Evolutionary conservation across 129 eudicot species (phyloP), one percentile per base, ranked within the genome.

Genomic region (Arctium minus): DNA sequence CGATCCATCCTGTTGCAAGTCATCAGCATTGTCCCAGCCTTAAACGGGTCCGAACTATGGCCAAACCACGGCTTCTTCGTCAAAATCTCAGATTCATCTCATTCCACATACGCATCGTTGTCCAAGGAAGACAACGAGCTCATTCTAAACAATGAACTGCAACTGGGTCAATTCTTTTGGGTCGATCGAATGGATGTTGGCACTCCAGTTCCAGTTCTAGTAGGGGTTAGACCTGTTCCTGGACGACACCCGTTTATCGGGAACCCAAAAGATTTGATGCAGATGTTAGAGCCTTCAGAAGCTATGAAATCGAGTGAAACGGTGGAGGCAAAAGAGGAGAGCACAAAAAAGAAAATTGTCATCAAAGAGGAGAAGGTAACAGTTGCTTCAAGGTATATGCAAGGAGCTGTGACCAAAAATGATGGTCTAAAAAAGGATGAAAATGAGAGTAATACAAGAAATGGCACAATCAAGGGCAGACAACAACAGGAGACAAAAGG

Each of bases 331-430:
- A 91, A 88, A 79, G 89, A 86, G 17, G 88, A 84, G 65, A 85
- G 70, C 48, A 74, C 79, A 6, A 93, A 83, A 60, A 90, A 90
- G 87, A 94, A 86, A 86, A 32, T 92, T 29, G 91, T 94, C 12
- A 96, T 96, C 39, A 93, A 96, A 82, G 97, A 96, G 85, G 98
- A 93, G 86, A 94, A 93, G 74, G 89, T 67, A 27, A 84, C 74
- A 64, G 99, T 93, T 72, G 85, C 99, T 10, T 96, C 98, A 2
- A 88, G 99, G 97, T 93, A 96, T 76, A 92, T 93, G 99, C 98
- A 89, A 68, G 97, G 97, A 7, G 62, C 88, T 39, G 70, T 89
- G 74, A 75, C 91, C 6, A 84, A 68, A 71, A 84, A 70, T 68
- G 85, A 82, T 74, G 83, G 80, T 64, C 72, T 40, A 48, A 89